These are phyloP conservation scores for Deinandra increscens DNA, from an alignment of 129 eudicot species.

Conservation along the genomic window DNA sequence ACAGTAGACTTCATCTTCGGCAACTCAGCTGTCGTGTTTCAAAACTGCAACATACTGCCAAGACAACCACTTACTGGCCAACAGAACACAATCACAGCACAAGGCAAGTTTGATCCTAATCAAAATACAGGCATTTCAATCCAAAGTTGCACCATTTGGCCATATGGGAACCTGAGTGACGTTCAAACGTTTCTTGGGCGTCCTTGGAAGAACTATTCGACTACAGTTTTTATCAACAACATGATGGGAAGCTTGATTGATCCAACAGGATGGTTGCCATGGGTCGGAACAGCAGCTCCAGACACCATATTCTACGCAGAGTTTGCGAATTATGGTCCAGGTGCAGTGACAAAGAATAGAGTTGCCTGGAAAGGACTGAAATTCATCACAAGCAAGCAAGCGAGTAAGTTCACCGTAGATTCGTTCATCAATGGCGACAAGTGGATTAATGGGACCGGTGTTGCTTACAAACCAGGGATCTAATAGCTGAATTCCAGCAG, in stretches of 20 bases:
- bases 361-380: constrained; percentile 23
- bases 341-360: constrained; percentile 17
- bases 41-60: constrained; percentile 26
- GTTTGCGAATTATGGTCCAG: constrained; percentile 16
- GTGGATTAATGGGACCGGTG: constrained; percentile 18
- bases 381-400: constrained; percentile 4
- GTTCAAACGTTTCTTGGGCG: constrained; percentile 19
- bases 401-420: constrained; percentile 17
- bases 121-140: constrained; percentile 24
- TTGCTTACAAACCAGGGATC: constrained; percentile 28
- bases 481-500: constrained; percentile 1
- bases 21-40: constrained; percentile 20
- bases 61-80: constrained; percentile 19
- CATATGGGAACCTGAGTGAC: constrained; percentile 20
- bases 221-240: constrained; percentile 15
- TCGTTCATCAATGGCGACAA: constrained; percentile 13
- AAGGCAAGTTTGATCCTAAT: constrained; percentile 27
- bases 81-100: constrained; percentile 24
- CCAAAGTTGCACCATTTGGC: constrained; percentile 23
- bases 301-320: constrained; percentile 17
- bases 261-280: constrained; percentile 28
- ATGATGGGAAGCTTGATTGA: constrained; percentile 17
- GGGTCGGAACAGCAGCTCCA: constrained; percentile 27
- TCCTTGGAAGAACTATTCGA: constrained; percentile 25
- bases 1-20: constrained; percentile 33